Percentiles rank a stretch among this genome's conserved stretches.
Evolutionary conservation across 345 rosid genomes (phyloP).

Genomic region (Populus euphratica): DNA sequence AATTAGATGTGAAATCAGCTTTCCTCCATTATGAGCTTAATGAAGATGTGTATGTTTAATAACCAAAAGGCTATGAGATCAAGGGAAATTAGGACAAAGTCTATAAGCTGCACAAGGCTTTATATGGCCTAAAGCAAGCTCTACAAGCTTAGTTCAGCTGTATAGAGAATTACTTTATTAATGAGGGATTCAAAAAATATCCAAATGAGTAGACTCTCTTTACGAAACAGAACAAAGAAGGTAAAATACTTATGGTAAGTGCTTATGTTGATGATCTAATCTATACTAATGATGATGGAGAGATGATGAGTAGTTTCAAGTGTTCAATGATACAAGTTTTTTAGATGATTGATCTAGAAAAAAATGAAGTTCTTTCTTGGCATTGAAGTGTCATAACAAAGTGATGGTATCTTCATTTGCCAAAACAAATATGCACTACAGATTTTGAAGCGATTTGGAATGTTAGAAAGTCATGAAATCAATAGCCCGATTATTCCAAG

Average conservation of each 20-base stretch:
- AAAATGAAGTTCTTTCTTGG: background rate
- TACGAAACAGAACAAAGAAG: background rate
- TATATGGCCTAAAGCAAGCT: background rate
- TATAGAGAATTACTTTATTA: background rate
- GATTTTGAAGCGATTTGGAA: background rate
- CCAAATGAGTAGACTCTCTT: background rate
- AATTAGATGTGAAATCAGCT: background rate
- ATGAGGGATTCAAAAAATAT: background rate
- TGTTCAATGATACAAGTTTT: background rate
- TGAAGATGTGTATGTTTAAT: background rate
- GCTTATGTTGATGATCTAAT: background rate
- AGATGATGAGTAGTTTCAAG: background rate
- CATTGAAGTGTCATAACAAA: background rate
- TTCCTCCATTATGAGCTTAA: background rate
- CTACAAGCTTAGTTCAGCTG: background rate
- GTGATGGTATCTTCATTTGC: background rate
- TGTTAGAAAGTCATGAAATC: background rate
- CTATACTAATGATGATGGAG: background rate
- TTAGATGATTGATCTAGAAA: background rate
- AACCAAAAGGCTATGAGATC: background rate
- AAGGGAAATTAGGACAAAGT: background rate
- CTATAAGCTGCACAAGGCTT: background rate
- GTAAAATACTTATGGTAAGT: background rate
- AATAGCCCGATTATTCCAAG: background rate
- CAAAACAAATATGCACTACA: background rate